Evolutionary conservation across 257 asterid genomes (phyloP).

Genomic region (Petunia secreta): DNA sequence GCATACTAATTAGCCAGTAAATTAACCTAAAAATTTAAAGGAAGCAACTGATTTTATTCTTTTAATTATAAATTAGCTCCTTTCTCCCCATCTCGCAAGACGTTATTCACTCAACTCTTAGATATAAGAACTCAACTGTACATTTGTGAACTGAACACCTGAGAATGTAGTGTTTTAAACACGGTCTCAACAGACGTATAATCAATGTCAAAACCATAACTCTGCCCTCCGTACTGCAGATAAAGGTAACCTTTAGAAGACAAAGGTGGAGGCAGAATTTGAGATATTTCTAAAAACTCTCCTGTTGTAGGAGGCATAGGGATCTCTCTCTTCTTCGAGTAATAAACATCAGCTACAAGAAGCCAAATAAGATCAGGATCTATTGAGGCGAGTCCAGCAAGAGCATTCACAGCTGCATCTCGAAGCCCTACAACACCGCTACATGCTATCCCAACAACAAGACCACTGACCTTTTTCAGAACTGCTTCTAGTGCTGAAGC

Average conservation of each 20-base stretch:
- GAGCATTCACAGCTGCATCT: conserved; percentile 70
- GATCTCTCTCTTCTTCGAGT: conserved; percentile 52
- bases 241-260: conserved; percentile 68
- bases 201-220: conserved; percentile 83
- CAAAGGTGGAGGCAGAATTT: conserved; percentile 63
- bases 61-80: neutral
- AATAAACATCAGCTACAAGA: conserved; percentile 88
- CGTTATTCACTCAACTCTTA: no score
- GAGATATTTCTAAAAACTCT: conserved; percentile 58
- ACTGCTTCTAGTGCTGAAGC: conserved; percentile 67
- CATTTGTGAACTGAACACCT: conserved; percentile 45
- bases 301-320: conserved; percentile 50
- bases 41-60: conserved; percentile 9
- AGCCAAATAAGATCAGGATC: conserved; percentile 95
- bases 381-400: conserved; percentile 65
- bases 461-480: conserved; percentile 75
- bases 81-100: neutral
- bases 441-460: conserved; percentile 78
- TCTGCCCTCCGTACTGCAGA: conserved; percentile 81
- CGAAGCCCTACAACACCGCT: conserved; percentile 80
- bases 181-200: conserved; percentile 60
- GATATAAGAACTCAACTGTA: conserved; percentile 31
- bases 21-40: no score
- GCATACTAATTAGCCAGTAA: neutral
- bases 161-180: conserved; percentile 46